Evolutionary conservation across 1,284 basidiomycete genomes (phyloP), one percentile per base, ranked within the genome.

Genomic region (Ceratobasidium sp.): DNA sequence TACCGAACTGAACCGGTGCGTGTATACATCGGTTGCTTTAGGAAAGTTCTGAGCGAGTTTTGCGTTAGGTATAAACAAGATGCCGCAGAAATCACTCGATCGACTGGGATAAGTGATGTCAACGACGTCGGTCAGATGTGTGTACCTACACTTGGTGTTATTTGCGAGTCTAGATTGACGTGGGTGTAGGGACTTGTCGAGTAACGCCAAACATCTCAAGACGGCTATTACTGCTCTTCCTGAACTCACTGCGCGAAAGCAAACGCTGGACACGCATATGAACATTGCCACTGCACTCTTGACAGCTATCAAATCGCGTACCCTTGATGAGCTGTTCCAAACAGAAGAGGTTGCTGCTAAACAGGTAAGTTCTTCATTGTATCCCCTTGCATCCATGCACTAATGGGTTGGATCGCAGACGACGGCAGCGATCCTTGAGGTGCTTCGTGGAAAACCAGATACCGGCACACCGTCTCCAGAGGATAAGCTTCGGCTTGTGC

Each of bases 191-290:
- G 96, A 99, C 79, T 86, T 98, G n/a, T 91, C 95, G 0, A 91
- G 94, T 26, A 98, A 98, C 80, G 96, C 98, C 6, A 87, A 95
- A 8, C 93, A 99, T 81, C 85, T 99, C 69, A 99, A 98, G 83
- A 96, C 95, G 0, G 98, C 98, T 2, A 98, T 99, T 80, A 99
- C 97, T 0, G 95, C 96, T 73, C 85, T 99, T n/a, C 98, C 98
- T 1, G 97, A 99, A 81, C 85, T 99, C 54, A 98, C 97, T 2
- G 96, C 97, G 21, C 88, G 98, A 54, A 99, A 99, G 79, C 91
- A 95, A 57, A 97, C 94, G 1, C 87, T 99, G 43, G 98, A 99
- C 81, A 96, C 97, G 0, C 97, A 99, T 77, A 99, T 99, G 96
- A 98, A 99, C 83, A 98, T 99, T 72, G 98, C 98, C 41, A 98